Base-by-base conservation (phyloP, 2,329 filamentous ascomycete species). In the Aspergillus fumigatiaffinis region DNA sequence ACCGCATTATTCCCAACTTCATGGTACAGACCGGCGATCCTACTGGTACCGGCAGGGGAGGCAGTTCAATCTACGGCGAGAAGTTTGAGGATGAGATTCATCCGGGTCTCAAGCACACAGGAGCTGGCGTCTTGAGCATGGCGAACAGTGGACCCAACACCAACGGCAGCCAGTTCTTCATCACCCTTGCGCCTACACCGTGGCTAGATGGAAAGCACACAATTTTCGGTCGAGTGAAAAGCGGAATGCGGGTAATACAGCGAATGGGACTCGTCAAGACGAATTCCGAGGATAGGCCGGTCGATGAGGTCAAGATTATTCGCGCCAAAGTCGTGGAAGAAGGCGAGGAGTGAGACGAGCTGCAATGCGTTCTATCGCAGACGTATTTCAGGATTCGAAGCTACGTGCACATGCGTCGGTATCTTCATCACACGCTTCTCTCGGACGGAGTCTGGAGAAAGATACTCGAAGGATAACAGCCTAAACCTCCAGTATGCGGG, bases 151-250 rank as follows among this genome's bases (percentile, higher is more conserved):
- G 94, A 0, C 90, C 91, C 8, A 86, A 97, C 74, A 96, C 93
- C 38, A 97, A 97, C 74, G 93, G 93, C 23, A 91, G 86, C 57
- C 94, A 97, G 77, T 99, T 97, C 77, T 97, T 97, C 73, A 87
- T 99, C 64, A 97, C 94, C 0, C 81, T 97, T 35, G 93, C 92
- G 7, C 93, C 93, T 4, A 93, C 94, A 17, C 94, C 94, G 0
- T 97, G 93, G 93, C 77, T 99, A 58, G 94, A 99, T 76, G 92
- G 92, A 23, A 97, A 96, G 76, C 93, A 99, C 74, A 96, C 92
- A 10, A 95, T 99, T 64, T 99, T 99, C 71, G 94, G 94, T 1
- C 80, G 93, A 54, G 92, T 99, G 42, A 92, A 89, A 78, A 84
- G 77, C 54, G 94, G 94, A 0, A 85, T 97, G 83, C 80, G 83